These are phyloP conservation scores for Patellaria atrata DNA, from an alignment of 495 filamentous ascomycete species.

Conservation along the genomic window DNA sequence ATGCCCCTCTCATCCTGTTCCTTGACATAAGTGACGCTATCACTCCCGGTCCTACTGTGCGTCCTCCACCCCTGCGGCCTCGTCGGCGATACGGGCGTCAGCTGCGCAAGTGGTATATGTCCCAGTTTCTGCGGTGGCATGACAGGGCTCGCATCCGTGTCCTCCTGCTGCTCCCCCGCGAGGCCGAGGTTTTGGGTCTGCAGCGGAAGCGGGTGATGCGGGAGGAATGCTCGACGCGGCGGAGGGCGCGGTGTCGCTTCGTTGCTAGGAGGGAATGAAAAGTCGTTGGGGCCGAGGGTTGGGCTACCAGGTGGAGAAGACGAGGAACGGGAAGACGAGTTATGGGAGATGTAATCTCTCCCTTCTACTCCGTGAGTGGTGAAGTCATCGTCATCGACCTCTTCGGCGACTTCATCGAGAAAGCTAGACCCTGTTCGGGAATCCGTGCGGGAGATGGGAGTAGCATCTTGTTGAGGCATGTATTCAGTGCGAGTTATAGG, in stretches of 20 bases:
- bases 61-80: slow-evolving; percentile 5
- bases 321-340: no score
- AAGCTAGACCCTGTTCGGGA: slow-evolving; percentile 4
- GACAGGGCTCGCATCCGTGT: not conserved
- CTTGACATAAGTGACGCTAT: slow-evolving; percentile 28
- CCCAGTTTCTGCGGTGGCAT: slow-evolving; percentile 4
- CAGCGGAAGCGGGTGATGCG: slow-evolving; percentile 11
- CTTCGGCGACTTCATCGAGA: slow-evolving; percentile 4
- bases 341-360: slow-evolving; percentile 12
- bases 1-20: slow-evolving; percentile 22
- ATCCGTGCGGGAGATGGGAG: slow-evolving; percentile 1
- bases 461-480: no score
- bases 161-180: no score
- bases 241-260: not conserved
- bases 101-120: no score
- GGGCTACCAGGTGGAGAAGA: slow-evolving; percentile 5
- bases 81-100: not conserved
- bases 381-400: slow-evolving; percentile 3
- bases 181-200: slow-evolving; percentile 10
- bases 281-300: slow-evolving; percentile 1
- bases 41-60: slow-evolving; percentile 26
- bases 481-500: no score
- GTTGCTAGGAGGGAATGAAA: slow-evolving; percentile 4
- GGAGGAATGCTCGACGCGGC: slow-evolving; percentile 9
- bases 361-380: slow-evolving; percentile 12